Evolutionary conservation across 2,329 filamentous ascomycete genomes (phyloP).

Genomic region (Escovopsis sp.): DNA sequence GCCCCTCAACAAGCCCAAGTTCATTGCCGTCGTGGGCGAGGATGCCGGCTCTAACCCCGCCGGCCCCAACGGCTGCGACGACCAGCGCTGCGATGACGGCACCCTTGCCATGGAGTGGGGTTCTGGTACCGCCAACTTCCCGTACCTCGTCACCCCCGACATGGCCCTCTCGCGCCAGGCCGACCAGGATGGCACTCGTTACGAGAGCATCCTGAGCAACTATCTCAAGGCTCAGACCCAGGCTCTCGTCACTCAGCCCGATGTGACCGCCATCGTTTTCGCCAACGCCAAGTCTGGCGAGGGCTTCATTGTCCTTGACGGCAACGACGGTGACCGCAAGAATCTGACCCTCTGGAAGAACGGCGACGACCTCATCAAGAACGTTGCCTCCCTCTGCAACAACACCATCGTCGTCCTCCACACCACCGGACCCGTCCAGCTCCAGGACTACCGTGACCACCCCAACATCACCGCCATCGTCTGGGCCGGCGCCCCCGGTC

Average conservation of each 20-base stretch:
- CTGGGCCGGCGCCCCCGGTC: constrained; percentile 68
- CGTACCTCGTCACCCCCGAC: constrained; percentile 63
- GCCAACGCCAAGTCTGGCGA: constrained; percentile 80
- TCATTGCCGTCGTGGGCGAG: constrained; percentile 64
- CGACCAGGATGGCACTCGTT: constrained; percentile 38
- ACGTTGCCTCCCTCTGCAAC: constrained; percentile 60
- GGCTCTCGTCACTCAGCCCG: constrained; percentile 43
- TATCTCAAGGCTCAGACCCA: constrained; percentile 47
- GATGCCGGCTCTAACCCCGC: constrained; percentile 63
- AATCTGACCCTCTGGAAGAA: constrained; percentile 83
- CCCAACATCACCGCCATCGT: constrained; percentile 73
- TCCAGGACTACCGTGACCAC: constrained; percentile 60
- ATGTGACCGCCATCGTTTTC: constrained; percentile 68
- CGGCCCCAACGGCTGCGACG: constrained; percentile 66
- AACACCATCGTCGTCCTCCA: constrained; percentile 92
- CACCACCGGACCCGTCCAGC: constrained; percentile 63
- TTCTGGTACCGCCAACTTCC: constrained; percentile 57
- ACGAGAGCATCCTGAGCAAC: constrained; percentile 55
- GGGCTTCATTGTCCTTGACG: constrained; percentile 70
- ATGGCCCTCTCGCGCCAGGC: constrained; percentile 52
- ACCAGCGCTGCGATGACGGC: constrained; percentile 46
- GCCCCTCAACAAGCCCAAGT: constrained; percentile 65
- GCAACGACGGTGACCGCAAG: constrained; percentile 76
- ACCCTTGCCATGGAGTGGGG: constrained; percentile 69
- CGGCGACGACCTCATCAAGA: constrained; percentile 68